These are phyloP conservation scores for Macrocybe gigantea DNA, from an alignment of 768 basidiomycete genomes.

Conservation along the genomic window DNA sequence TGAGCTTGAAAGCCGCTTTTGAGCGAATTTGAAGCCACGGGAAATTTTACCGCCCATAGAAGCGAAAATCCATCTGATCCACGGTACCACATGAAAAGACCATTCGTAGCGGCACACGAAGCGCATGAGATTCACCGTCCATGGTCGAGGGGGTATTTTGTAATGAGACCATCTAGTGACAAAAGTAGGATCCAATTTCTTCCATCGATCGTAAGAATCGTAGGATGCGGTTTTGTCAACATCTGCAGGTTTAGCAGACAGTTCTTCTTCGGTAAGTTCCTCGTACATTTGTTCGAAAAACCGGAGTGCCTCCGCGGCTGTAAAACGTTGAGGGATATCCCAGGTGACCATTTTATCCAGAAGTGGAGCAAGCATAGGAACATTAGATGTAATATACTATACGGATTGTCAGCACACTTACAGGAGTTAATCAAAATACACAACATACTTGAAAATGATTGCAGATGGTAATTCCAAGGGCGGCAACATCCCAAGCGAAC, in stretches of 20 bases:
- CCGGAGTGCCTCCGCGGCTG: conserved; percentile 2
- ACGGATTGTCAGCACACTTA: neutral
- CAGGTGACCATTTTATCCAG: conserved; percentile 8
- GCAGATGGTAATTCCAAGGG: conserved; percentile 9
- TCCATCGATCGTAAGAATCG: neutral
- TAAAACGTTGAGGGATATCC: conserved; percentile 4
- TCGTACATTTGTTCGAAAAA: conserved; percentile 5
- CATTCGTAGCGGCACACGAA: too few species aligned
- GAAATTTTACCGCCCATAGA: too few species aligned
- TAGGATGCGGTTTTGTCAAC: neutral
- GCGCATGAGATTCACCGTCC: too few species aligned
- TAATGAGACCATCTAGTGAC: neutral
- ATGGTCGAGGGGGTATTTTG: too few species aligned
- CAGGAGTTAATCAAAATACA: too few species aligned
- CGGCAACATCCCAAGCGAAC: conserved; percentile 19
- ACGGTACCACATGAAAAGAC: too few species aligned
- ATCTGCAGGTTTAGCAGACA: neutral
- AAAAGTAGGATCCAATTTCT: conserved; percentile 1
- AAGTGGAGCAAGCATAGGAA: conserved; percentile 7
- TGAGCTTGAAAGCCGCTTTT: too few species aligned
- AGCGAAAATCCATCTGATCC: too few species aligned
- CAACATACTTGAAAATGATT: neutral
- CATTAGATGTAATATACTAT: neutral
- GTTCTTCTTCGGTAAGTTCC: neutral
- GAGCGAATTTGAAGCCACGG: too few species aligned